Evolutionary conservation across 179 eudicot species (phyloP), one percentile per base, ranked within the genome.

Genomic region (Carnegiea gigantea): DNA sequence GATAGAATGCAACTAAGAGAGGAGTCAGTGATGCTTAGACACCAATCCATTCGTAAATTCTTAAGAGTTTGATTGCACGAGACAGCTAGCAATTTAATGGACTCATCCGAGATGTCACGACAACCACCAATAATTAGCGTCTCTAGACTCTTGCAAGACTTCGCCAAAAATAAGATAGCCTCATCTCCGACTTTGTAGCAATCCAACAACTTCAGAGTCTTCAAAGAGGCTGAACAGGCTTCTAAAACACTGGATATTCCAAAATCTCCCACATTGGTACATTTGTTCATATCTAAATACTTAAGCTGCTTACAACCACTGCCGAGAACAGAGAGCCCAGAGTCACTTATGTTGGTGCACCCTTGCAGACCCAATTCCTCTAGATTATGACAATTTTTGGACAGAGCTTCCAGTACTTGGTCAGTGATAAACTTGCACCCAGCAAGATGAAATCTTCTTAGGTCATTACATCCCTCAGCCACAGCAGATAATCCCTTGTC

Each of bases 41-140:
- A 96, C 97, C 99, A 96, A 84, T 92, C 97, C 99, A 96, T 90
- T 65, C 93, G 85, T 68, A 96, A 89, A 74, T 84, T 86, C 84
- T 85, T 91, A 0, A 94, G 95, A 83, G 84, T 91, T 46, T 62
- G 77, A 83, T 75, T 77, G 85, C 93, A 94, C 43, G 86, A 86
- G 80, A 83, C 54, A 33, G 92, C 95, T 81, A 96, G 78, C 24
- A 84, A 78, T 64, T 82, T 92, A 8, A 94, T 83, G 38, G 99
- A 84, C 75, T 87, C 85, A 78, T 90, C 93, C 60, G 97, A 88
- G 77, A 96, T 43, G 26, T 87, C 78, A 36, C 97, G 84, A 80
- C 98, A 94, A 20, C 99, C 99, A 77, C 99, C 96, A 70, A 96
- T 87, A 26, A 94, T 57, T 40, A 94, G 89, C 23, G 93, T 92